These are phyloP conservation scores for Aspergillus versicolor DNA, from an alignment of 2,329 filamentous ascomycete species.

Conservation along the genomic window DNA sequence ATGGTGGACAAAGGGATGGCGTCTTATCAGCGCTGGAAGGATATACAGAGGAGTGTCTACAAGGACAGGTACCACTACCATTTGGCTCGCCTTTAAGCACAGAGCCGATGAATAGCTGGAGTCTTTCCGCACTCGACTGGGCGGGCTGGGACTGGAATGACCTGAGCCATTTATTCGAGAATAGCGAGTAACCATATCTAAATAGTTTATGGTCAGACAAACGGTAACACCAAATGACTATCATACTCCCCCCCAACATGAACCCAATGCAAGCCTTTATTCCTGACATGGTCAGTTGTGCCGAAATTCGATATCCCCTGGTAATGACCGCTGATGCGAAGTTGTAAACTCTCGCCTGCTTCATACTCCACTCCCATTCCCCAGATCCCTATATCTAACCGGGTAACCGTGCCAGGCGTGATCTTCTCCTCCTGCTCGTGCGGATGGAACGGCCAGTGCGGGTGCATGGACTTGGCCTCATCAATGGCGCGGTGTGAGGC, in stretches of 20 bases:
- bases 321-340: slow-evolving; percentile 4
- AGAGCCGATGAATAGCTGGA: background rate
- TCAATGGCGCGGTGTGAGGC: slow-evolving; percentile 1
- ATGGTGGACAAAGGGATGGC: background rate
- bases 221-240: slow-evolving; percentile 3
- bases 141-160: slow-evolving; percentile 8
- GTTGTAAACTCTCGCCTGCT: slow-evolving; percentile 6
- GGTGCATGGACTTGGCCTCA: background rate
- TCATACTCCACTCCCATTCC: slow-evolving; percentile 6
- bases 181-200: slow-evolving; percentile 1
- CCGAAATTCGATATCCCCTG: slow-evolving; percentile 9
- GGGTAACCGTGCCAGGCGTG: background rate
- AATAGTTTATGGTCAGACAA: background rate
- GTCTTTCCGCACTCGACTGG: slow-evolving; percentile 1
- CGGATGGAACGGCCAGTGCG: slow-evolving; percentile 3
- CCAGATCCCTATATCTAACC: slow-evolving; percentile 8
- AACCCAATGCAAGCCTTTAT: slow-evolving; percentile 1
- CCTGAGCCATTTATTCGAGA: slow-evolving; percentile 3
- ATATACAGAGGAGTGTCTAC: background rate
- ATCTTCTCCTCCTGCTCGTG: slow-evolving; percentile 1
- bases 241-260: slow-evolving; percentile 4
- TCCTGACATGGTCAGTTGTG: background rate
- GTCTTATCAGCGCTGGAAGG: background rate
- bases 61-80: background rate
- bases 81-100: background rate